Base-by-base conservation (phyloP, 441 rosid genomes). In the Biscutella laevigata region DNA sequence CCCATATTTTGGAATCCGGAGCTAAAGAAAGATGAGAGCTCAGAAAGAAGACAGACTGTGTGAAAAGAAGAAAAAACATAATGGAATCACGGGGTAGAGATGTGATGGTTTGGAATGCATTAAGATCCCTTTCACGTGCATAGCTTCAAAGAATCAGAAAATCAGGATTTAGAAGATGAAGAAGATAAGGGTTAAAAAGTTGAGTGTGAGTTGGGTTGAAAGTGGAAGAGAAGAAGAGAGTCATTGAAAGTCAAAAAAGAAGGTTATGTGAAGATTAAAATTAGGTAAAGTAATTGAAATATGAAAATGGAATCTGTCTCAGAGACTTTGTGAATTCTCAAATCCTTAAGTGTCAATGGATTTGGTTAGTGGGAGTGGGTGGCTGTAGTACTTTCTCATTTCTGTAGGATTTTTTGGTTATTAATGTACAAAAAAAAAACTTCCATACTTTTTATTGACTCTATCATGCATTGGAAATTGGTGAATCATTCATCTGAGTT, bases 1-100 rank as follows among this genome's bases (percentile, higher is more conserved):
- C 79, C 79, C 96, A 88, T 88, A 28, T 20, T 45, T 43, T 12
- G 17, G 35, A 14, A 15, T 56, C 7, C 25, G 37, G 37, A 46
- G 21, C 24, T 61, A 53, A 25, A 45, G 17, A 43, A 46, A 55
- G 13, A 8, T 36, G 11, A 9, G 8, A 41, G 47, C 16, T 57
- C 27, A 64, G 53, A 51, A 16, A 50, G 48, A 50, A 35, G 69
- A 57, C 69, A 49, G 39, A 40, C 58, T 33, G 39, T 40, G 44
- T 24, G 58, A 57, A 39, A 39, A 55, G 55, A 53, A 45, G 61
- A 47, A 54, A 64, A 21, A 42, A 65, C 70, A 65, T 65, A 65
- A 51, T 42, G 69, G 34, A 49, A 41, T 57, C 69, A 64, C 69
- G 69, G 57, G 63, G 59, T 1, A 35, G 52, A 50, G 70, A 58